These are phyloP conservation scores for Aspergillus flavus DNA, from an alignment of 2,329 filamentous ascomycete species.

Conservation along the genomic window DNA sequence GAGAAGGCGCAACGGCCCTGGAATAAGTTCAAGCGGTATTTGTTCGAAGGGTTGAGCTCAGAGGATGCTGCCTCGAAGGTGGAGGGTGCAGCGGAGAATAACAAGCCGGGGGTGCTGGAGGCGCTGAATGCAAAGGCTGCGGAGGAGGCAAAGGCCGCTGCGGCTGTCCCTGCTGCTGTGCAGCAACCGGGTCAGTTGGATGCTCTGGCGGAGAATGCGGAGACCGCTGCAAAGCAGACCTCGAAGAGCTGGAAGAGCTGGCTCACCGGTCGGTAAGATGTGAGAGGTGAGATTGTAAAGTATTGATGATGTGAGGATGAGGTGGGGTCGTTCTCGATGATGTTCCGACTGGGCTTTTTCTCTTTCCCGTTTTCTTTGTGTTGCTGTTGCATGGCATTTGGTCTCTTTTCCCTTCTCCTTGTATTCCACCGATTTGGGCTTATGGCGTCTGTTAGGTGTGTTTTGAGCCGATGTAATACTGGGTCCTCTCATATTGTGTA, in stretches of 20 bases:
- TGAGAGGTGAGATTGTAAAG: background rate
- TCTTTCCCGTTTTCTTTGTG: conserved; percentile 2
- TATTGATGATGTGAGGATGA: background rate
- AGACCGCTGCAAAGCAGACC: conserved; percentile 37
- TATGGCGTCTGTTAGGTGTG: conserved; percentile 34
- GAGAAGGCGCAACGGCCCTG: conserved; percentile 41
- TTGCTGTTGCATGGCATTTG: conserved; percentile 18
- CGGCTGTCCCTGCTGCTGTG: conserved; percentile 10
- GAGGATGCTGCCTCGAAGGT: conserved; percentile 29
- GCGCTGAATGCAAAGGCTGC: conserved; percentile 39
- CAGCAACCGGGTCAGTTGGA: conserved; percentile 34
- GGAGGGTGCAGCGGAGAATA: conserved; percentile 14
- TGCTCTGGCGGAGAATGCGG: conserved; percentile 39
- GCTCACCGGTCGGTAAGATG: conserved; percentile 39
- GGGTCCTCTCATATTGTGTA: conserved; percentile 34
- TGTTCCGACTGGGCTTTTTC: conserved; percentile 1
- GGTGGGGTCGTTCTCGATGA: background rate
- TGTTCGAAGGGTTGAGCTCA: conserved; percentile 42
- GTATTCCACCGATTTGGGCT: conserved; percentile 27
- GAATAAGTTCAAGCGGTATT: conserved; percentile 41
- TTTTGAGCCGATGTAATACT: conserved; percentile 25
- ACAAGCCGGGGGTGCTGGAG: conserved; percentile 35
- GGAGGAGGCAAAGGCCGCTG: conserved; percentile 25
- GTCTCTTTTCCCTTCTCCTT: conserved; percentile 21
- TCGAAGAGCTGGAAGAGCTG: conserved; percentile 44